Base-by-base conservation (phyloP, 2,329 filamentous ascomycete species). In the Fusarium lyarnte region DNA sequence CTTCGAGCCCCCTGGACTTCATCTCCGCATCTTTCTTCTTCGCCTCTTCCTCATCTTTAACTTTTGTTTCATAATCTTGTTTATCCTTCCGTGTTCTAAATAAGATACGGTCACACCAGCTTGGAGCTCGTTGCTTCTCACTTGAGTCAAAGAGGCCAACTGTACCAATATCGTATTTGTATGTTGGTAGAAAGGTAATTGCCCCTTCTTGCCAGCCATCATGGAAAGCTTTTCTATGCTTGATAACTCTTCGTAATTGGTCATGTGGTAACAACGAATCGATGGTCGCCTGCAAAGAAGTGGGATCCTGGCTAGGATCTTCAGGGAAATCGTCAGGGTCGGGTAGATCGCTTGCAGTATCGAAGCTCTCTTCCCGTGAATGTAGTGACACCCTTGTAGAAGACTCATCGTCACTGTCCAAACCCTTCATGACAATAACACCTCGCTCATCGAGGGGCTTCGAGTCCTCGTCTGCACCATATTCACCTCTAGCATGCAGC, bases 141-240 rank as follows among this genome's bases (percentile, higher is more conserved):
- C 95, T 97, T 1, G 95, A 94, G 82, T 99, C 97, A 79, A 98
- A 99, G 35, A 94, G 88, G 4, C 93, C 93, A 36, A 97, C 90
- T 35, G 93, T 97, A n/a, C 96, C 96, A 33, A 97, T 87, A 77
- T 99, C 97, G 76, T 99, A 99, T 81, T 99, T 99, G 82, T 99
- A 99, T 0, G 96, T 97, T 4, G 96, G 96, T 21, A 98, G 81
- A 78, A 99, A 99, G 2, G 89, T 89, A 62, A 99, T 95, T 2
- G 90, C 87, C 0, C 95, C 96, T 85, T 99, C 96, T 55, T 88
- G 88, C 95, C 96, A 99, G 2, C 95, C 95, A 69, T 97, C 93
- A 66, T 97, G 90, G 70, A 99, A 97, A 1, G 91, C 90, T 78
- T 93, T 96, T n/a, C 90, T 88, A 42, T 89, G 84, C 72, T 88